Evolutionary conservation across 2,329 filamentous ascomycete species (phyloP), one percentile per base, ranked within the genome.

Genomic region (Aspergillus costaricaensis): DNA sequence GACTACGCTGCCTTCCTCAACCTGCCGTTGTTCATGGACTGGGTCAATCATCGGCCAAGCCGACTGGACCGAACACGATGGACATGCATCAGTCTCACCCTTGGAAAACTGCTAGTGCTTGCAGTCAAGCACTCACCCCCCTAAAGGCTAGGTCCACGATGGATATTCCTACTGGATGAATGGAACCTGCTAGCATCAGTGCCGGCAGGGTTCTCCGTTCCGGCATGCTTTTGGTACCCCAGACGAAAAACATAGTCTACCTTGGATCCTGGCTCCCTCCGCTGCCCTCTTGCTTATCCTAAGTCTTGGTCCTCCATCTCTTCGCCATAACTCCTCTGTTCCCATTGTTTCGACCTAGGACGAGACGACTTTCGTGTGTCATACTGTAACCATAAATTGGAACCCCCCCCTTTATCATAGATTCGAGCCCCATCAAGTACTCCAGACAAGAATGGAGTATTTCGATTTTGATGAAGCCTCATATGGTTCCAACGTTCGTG

Each of bases 401-500:
- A 23, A 38, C 2, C 15, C 14, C 15, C 14, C 25, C 17, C 21
- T 23, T 27, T 7, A 19, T 30, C n/a, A 44, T 36, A 27, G 23
- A 47, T 55, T 36, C 17, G 12, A 55, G 7, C 17, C 15, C 23
- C 14, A 27, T 21, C 15, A 30, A 47, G 25, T 21, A 17, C n/a
- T 32, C 43, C 52, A 32, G n/a, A 15, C 19, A 41, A 25, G 21
- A 12, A 79, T 81, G 79, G 79, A 81, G 66, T 81, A 79, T 68
- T 81, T 81, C 63, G 74, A 81, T 62, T 81, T 81, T 61, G 77
- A 81, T 61, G 75, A 77, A 59, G 79, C 79, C 36, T 78, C 79
- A 19, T 73, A 72, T 56, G 72, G 70, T 56, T 74, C 75, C 27
- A 69, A 74, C 30, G 65, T 65, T 27, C 72, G 69, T 51, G 74